Percentiles rank a stretch among this genome's conserved stretches.
Evolutionary conservation across 2,329 filamentous ascomycete species (phyloP).

Genomic region (Aspergillus novofumigatus): DNA sequence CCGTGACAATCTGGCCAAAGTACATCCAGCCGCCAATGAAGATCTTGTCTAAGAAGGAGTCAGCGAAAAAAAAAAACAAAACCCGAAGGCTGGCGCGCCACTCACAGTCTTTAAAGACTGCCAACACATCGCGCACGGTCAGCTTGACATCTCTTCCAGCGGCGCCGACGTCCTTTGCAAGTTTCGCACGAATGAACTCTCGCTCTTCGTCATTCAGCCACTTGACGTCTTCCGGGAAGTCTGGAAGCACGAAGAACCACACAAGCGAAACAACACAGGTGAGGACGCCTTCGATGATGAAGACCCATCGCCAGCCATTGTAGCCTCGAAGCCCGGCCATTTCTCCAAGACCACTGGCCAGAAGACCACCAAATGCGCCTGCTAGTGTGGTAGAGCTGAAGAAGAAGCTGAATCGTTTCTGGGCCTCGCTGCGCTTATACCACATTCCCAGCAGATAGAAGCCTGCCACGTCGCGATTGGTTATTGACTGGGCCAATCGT

Average conservation of each 20-base stretch:
- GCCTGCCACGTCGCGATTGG: conserved; percentile 16
- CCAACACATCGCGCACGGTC: conserved; percentile 55
- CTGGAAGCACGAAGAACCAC: conserved; percentile 63
- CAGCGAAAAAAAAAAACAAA: conserved; percentile 5
- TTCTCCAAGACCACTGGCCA: conserved; percentile 58
- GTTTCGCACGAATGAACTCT: conserved; percentile 60
- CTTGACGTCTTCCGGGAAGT: conserved; percentile 69
- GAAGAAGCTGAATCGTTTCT: conserved; percentile 91
- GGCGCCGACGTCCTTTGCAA: conserved; percentile 65
- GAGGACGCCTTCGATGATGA: conserved; percentile 60
- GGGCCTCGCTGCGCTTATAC: conserved; percentile 83
- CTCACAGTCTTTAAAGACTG: conserved; percentile 64
- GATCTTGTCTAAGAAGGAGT: conserved; percentile 50
- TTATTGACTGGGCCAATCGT: neutral
- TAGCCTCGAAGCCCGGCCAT: conserved; percentile 58
- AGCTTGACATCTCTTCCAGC: conserved; percentile 61
- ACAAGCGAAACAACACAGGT: conserved; percentile 59
- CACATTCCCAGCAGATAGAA: conserved; percentile 69
- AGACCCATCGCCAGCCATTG: conserved; percentile 48
- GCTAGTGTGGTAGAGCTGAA: conserved; percentile 68
- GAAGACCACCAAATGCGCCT: conserved; percentile 59
- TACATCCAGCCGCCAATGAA: conserved; percentile 76
- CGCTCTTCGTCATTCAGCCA: conserved; percentile 71
- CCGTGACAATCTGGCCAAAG: conserved; percentile 72
- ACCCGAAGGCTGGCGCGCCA: neutral